These are phyloP conservation scores for Verticillium dahliae DNA, from an alignment of 2,329 filamentous ascomycete species.

Conservation along the genomic window DNA sequence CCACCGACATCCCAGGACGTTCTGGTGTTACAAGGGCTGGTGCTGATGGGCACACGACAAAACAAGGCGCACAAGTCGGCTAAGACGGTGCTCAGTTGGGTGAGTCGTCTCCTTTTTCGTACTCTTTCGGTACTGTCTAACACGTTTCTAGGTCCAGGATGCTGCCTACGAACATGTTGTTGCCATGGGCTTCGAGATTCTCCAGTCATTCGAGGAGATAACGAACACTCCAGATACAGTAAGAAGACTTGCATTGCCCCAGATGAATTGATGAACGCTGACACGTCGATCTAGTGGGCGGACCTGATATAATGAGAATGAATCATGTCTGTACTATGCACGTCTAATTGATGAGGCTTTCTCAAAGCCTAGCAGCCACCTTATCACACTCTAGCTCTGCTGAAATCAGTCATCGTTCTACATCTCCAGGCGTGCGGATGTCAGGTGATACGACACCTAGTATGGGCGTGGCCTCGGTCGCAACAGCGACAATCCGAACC, in stretches of 20 bases:
- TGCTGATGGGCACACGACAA: slow-evolving; percentile 74
- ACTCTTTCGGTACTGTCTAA: slow-evolving; percentile 8
- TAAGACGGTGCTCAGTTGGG: slow-evolving; percentile 73
- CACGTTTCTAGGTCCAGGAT: slow-evolving; percentile 51
- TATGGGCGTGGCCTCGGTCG: too few species aligned
- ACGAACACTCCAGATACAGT: slow-evolving; percentile 54
- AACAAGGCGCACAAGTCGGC: slow-evolving; percentile 72
- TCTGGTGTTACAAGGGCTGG: slow-evolving; percentile 67
- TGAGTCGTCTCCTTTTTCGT: slow-evolving; percentile 35
- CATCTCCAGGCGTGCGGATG: too few species aligned
- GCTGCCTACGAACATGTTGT: slow-evolving; percentile 67
- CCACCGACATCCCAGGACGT: slow-evolving; percentile 62
- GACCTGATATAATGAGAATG: slow-evolving; percentile 5
- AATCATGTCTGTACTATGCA: background rate
- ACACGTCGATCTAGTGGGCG: slow-evolving; percentile 4
- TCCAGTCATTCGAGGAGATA: slow-evolving; percentile 78
- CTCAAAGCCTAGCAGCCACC: too few species aligned
- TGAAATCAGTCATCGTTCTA: too few species aligned
- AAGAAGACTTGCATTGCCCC: slow-evolving; percentile 16
- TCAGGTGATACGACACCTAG: too few species aligned
- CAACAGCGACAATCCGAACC: too few species aligned
- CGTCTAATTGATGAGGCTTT: too few species aligned
- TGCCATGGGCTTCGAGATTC: slow-evolving; percentile 72
- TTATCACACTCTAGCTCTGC: too few species aligned
- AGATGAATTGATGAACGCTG: background rate